These are phyloP conservation scores for Boletus smithii DNA, from an alignment of 1,284 basidiomycete species.

Conservation along the genomic window DNA sequence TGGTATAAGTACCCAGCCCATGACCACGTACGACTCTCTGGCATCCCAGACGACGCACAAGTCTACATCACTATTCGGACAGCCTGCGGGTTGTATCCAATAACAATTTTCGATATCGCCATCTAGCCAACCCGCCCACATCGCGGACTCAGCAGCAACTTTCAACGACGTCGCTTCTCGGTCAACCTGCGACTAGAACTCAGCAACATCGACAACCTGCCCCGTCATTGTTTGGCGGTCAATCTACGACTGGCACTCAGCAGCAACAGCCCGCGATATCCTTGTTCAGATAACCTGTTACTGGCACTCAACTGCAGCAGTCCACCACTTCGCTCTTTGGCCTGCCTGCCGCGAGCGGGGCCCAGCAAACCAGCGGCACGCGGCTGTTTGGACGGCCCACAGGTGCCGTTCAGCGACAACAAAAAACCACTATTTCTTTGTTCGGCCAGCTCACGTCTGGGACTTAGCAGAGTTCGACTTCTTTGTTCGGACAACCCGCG, in stretches of 20 bases:
- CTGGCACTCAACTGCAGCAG: slow-evolving; percentile 22
- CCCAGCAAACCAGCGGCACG: slow-evolving; percentile 23
- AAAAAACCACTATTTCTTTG: slow-evolving; percentile 21
- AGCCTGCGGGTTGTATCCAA: slow-evolving; percentile 7
- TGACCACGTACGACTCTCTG: too few relatives aligned
- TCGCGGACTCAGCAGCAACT: slow-evolving; percentile 21
- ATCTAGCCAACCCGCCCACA: slow-evolving; percentile 12
- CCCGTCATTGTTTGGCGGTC: slow-evolving; percentile 25
- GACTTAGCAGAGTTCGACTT: slow-evolving; percentile 22
- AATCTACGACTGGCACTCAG: slow-evolving; percentile 9
- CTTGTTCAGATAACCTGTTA: too few relatives aligned
- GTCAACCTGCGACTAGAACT: slow-evolving; percentile 18
- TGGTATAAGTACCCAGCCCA: slow-evolving; percentile 28
- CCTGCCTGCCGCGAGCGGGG: slow-evolving; percentile 21
- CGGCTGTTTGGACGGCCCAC: slow-evolving; percentile 28
- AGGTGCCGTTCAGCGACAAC: slow-evolving; percentile 28
- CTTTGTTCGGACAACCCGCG: slow-evolving; percentile 37
- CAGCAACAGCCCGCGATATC: slow-evolving; percentile 26
- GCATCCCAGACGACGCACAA: too few relatives aligned
- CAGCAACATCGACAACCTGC: slow-evolving; percentile 17
- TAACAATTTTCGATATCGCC: too few relatives aligned
- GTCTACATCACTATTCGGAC: slow-evolving; percentile 19
- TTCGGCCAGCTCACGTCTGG: slow-evolving; percentile 25
- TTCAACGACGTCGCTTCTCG: slow-evolving; percentile 18
- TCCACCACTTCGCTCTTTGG: slow-evolving; percentile 36